phyloP scores from a whole-genome alignment of 2,329 filamentous ascomycete species.

The Penicillium griseofulvum region DNA sequence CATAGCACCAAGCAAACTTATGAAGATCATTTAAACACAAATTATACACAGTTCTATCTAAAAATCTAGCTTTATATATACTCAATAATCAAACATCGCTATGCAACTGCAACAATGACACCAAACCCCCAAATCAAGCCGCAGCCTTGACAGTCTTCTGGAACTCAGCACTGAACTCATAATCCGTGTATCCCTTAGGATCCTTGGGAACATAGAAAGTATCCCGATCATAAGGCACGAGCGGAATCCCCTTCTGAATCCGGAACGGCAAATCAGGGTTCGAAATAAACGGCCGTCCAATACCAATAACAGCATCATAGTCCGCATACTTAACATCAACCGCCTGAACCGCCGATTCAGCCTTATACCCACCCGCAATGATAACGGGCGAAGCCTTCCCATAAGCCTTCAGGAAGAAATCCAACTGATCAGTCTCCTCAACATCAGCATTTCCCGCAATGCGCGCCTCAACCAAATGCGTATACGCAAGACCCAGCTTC shows the following conservation, averaged over 20 bases:
- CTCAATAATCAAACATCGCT: constrained; percentile 2
- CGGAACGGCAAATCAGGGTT: constrained; percentile 49
- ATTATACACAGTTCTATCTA: background rate
- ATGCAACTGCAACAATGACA: constrained; percentile 14
- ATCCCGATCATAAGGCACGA: constrained; percentile 40
- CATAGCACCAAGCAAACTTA: constrained; percentile 42
- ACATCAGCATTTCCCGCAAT: constrained; percentile 34
- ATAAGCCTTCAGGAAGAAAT: constrained; percentile 48
- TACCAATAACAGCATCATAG: constrained; percentile 34
- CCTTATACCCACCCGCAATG: constrained; percentile 50
- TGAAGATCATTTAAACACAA: constrained; percentile 41
- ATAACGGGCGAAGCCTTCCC: constrained; percentile 47
- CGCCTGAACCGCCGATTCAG: constrained; percentile 40
- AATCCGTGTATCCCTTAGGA: constrained; percentile 42
- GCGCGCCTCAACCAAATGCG: constrained; percentile 62
- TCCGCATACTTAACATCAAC: constrained; percentile 33
- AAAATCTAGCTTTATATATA: background rate
- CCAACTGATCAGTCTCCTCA: constrained; percentile 40
- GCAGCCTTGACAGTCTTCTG: constrained; percentile 22
- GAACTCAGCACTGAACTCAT: constrained; percentile 35
- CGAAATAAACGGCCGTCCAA: constrained; percentile 46
- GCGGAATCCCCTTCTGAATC: constrained; percentile 37
- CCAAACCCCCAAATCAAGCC: constrained; percentile 16
- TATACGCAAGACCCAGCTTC: constrained; percentile 56
- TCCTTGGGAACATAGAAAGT: constrained; percentile 42